Evolutionary conservation across 768 basidiomycete genomes (phyloP), one percentile per base, ranked within the genome.

Genomic region (Leccinum olivaceopallidum): DNA sequence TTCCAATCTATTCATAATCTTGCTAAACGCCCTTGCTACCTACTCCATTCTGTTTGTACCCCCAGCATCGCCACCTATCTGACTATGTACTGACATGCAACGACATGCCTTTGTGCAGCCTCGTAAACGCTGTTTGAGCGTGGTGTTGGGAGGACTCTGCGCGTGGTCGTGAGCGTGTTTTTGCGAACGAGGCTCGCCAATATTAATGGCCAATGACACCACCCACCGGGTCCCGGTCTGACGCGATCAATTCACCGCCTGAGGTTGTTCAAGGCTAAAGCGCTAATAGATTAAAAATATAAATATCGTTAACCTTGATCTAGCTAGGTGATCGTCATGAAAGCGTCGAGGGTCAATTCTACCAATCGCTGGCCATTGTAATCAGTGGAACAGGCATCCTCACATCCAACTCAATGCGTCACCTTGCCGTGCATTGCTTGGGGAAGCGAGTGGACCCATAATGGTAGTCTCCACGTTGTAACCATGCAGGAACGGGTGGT

Each of bases 1-100:
- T 64, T 12, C 55, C 13, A 54, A 32, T 1, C 34, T 16, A 55
- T 6, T 59, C 14, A 37, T 60, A 13, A 63, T 18, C 53, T 20
- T 53, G 71, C 64, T 69, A 65, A 58, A 66, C 65, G 64, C 52
- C 47, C 48, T 50, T 50, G 24, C 24, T 28, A 57, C 22, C 6
- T 39, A 7, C 16, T 42, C 65, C 48, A 60, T 53, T 53, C 7
- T 37, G 44, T 39, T 36, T 66, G 24, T 54, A 47, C 6, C 14
- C 20, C 42, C 9, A 9, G 16, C 28, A 24, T 50, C 28, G 44
- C 55, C 32, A 39, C 57, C 53, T 55, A 56, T 48, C 13, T 28
- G 13, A 57, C 9, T 24, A 22, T 13, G 34, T 34, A 14, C 13
- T 53, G 37, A 51, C 22, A 18, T n/a, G 22, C 34, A 58, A 39